Percentiles rank a stretch among this genome's conserved stretches.
Evolutionary conservation across 2,329 filamentous ascomycete genomes (phyloP).

Genomic region (Alternaria rosae): DNA sequence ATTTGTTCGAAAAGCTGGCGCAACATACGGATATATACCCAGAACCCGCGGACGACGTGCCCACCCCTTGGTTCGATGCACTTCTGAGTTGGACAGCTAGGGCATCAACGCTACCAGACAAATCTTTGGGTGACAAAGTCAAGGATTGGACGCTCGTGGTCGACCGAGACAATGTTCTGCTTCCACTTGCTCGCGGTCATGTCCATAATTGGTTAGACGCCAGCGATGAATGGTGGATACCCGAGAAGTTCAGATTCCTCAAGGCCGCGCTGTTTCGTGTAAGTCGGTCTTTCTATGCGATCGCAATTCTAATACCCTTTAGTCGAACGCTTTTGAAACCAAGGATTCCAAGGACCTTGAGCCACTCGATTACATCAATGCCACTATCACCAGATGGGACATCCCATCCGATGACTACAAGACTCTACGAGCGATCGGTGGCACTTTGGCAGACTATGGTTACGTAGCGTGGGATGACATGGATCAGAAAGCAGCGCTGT

Average conservation of each 20-base stretch:
- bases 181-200: neutral
- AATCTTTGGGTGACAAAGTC: neutral
- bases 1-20: neutral
- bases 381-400: neutral
- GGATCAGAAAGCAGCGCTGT: neutral
- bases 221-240: neutral
- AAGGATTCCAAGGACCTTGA: neutral
- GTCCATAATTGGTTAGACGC: constrained; percentile 2
- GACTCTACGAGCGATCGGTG: neutral
- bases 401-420: neutral
- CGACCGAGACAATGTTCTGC: neutral
- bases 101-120: neutral
- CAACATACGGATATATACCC: neutral
- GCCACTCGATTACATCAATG: neutral
- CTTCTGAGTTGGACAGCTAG: constrained; percentile 1
- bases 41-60: neutral
- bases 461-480: neutral
- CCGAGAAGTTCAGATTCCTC: neutral
- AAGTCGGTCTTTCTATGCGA: neutral
- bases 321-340: neutral
- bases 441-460: neutral
- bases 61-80: neutral
- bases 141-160: neutral
- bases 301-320: neutral
- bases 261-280: neutral